Conservation (phyloP, 768 basidiomycete genomes). For the Tylopilus rubrobrunneus region DNA sequence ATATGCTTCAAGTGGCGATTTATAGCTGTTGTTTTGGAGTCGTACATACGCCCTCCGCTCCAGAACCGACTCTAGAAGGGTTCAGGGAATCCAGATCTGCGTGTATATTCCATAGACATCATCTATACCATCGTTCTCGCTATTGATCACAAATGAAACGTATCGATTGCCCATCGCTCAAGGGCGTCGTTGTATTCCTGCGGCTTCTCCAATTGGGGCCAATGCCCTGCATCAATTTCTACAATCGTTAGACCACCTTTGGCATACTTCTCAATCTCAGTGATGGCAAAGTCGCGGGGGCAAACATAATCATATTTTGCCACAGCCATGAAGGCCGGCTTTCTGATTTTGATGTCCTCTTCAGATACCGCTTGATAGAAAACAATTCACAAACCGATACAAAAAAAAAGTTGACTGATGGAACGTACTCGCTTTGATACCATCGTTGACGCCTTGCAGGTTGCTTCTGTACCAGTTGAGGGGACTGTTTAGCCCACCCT, state of each 20-base stretch:
- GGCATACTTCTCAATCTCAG: conserved; percentile 26
- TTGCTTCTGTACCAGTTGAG: conserved; percentile 38
- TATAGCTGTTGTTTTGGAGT: background rate
- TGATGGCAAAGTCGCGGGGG: conserved; percentile 20
- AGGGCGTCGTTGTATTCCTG: conserved; percentile 36
- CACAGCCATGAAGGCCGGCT: conserved; percentile 38
- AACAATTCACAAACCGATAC: background rate
- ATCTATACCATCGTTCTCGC: background rate
- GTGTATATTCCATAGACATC: conserved; percentile 1
- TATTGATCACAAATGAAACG: conserved; percentile 12
- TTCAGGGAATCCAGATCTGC: background rate
- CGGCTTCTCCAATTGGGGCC: conserved; percentile 33
- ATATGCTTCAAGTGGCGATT: background rate
- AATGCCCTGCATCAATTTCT: conserved; percentile 38
- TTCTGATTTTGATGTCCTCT: conserved; percentile 26
- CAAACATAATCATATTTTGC: conserved; percentile 35
- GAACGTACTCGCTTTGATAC: conserved; percentile 28
- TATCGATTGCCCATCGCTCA: conserved; percentile 28
- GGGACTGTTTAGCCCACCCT: conserved; percentile 32
- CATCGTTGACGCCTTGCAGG: conserved; percentile 25
- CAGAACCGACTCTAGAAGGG: background rate
- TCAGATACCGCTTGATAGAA: conserved; percentile 18
- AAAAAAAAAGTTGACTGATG: background rate
- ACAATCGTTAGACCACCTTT: conserved; percentile 25
- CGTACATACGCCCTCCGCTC: background rate